A percentile compares a stretch with the other conserved stretches of the same genome.
Conservation (phyloP, 345 rosid genomes). For the Toxicodendron radicans region DNA sequence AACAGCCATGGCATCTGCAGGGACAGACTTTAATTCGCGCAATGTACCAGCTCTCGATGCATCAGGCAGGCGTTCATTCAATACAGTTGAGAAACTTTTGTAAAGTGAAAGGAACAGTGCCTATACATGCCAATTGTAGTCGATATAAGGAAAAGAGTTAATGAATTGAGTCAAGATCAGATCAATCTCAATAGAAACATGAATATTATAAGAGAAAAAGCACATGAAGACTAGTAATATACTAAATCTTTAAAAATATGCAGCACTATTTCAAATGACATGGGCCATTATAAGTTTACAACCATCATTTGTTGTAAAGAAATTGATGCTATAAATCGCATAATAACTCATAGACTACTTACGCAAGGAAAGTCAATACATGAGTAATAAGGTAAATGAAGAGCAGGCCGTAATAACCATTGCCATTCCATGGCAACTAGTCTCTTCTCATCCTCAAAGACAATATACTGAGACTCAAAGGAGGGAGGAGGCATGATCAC, state of each 20-base stretch:
- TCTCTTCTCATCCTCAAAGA: not conserved
- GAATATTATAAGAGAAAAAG: not conserved
- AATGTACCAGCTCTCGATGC: constrained; percentile 59
- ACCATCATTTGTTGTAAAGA: not conserved
- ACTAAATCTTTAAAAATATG: too few relatives aligned
- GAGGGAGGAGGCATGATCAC: not conserved
- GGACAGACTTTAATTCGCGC: constrained; percentile 53
- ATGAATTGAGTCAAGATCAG: not conserved
- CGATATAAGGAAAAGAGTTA: constrained; percentile 1
- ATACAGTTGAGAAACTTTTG: constrained; percentile 61
- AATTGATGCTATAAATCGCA: not conserved
- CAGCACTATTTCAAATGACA: not conserved
- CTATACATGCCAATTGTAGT: constrained; percentile 35
- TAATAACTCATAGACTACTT: not conserved
- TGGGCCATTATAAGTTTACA: not conserved
- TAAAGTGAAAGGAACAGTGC: constrained; percentile 65
- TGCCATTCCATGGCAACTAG: not conserved
- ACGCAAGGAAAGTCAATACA: not conserved
- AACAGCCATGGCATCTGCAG: constrained; percentile 53
- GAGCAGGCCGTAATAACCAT: not conserved
- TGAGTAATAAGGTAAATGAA: not conserved
- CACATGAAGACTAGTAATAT: not conserved
- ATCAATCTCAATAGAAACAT: not conserved
- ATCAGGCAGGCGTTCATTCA: constrained; percentile 81
- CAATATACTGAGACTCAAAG: not conserved